phyloP scores from a whole-genome alignment of 495 filamentous ascomycete species.

The Penicillium pulvis region DNA sequence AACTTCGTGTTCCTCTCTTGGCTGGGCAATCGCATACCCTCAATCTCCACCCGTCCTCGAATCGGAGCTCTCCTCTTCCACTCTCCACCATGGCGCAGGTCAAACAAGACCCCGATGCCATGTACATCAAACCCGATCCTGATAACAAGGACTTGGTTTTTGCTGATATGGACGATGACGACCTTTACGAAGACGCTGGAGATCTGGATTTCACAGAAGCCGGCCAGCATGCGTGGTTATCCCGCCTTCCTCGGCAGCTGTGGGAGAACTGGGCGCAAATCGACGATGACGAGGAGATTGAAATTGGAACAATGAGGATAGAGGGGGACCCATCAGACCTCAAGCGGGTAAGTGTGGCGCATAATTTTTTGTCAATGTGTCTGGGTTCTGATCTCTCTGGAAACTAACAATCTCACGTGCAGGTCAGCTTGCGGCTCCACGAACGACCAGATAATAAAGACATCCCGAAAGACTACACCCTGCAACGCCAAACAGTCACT shows the following conservation, averaged over 20 bases:
- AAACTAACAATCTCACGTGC: background rate
- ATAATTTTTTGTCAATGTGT: background rate
- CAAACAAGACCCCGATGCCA: constrained; percentile 43
- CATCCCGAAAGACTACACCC: constrained; percentile 80
- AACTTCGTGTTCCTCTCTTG: background rate
- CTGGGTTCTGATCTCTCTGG: constrained; percentile 2
- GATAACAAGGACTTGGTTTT: constrained; percentile 61
- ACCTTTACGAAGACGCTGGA: constrained; percentile 84
- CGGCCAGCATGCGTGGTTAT: constrained; percentile 65
- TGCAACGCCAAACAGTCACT: constrained; percentile 61
- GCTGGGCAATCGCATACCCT: constrained; percentile 2
- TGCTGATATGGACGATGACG: constrained; percentile 66
- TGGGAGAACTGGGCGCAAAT: constrained; percentile 68
- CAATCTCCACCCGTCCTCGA: background rate
- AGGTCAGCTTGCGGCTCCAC: constrained; percentile 56
- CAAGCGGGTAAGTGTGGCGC: constrained; percentile 44
- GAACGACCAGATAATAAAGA: constrained; percentile 60
- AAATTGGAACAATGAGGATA: constrained; percentile 77
- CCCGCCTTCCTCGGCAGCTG: constrained; percentile 73
- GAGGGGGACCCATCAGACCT: constrained; percentile 55
- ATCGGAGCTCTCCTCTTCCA: background rate
- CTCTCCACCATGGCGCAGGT: constrained; percentile 34
- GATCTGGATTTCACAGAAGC: constrained; percentile 75
- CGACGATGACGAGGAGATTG: constrained; percentile 62
- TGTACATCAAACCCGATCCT: constrained; percentile 67